These are phyloP conservation scores for Artemisia tridentata DNA, from an alignment of 129 eudicot genomes.

Conservation along the genomic window DNA sequence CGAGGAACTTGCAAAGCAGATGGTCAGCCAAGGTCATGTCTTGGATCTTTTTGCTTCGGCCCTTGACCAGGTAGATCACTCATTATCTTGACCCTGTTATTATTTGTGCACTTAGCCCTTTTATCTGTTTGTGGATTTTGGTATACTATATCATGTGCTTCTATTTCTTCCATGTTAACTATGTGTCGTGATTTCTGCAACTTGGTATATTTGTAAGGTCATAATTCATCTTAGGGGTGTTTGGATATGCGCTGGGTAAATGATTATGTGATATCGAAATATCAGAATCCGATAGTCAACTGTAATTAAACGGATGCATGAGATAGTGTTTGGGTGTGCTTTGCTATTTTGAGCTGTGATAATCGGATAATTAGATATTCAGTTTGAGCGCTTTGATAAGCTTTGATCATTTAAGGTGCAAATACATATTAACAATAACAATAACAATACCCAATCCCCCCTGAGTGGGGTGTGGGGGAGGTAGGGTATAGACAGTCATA, in stretches of 20 bases:
- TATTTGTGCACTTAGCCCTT: conserved; percentile 1
- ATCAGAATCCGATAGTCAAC: neutral
- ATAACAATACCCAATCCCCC: conserved; percentile 52
- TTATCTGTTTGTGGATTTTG: conserved; percentile 1
- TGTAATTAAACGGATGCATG: neutral
- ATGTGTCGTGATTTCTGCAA: neutral
- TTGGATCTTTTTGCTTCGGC: conserved; percentile 98
- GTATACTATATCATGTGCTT: conserved; percentile 8
- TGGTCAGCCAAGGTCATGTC: conserved; percentile 41
- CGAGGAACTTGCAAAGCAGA: too few relatives aligned
- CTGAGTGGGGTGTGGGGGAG: too few relatives aligned
- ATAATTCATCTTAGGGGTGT: neutral
- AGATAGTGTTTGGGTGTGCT: too few relatives aligned
- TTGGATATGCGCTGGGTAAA: neutral
- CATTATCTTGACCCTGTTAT: conserved; percentile 1
- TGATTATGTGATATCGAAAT: neutral
- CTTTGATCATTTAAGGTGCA: too few relatives aligned
- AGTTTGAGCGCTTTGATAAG: too few relatives aligned
- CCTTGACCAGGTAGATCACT: conserved; percentile 77
- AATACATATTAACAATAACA: too few relatives aligned
- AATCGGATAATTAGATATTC: too few relatives aligned
- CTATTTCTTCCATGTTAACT: neutral
- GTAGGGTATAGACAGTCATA: too few relatives aligned
- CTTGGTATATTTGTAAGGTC: neutral
- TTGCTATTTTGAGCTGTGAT: neutral